These are phyloP conservation scores for Fragosphaeria purpurea DNA, from an alignment of 2,329 filamentous ascomycete genomes.

Conservation along the genomic window DNA sequence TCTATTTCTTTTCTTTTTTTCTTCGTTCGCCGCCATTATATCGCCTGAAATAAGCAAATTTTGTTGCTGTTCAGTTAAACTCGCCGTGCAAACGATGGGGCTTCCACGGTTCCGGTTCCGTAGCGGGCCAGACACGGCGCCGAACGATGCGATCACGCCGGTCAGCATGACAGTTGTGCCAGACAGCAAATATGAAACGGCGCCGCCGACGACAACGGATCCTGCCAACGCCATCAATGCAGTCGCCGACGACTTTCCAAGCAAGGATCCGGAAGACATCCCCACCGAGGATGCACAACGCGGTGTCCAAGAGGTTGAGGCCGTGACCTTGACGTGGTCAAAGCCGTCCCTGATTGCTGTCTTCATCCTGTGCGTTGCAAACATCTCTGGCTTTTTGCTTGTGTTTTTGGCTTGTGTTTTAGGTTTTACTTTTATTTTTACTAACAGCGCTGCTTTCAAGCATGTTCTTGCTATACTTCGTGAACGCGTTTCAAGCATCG, in stretches of 20 bases:
- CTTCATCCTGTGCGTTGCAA: conserved; percentile 25
- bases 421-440: not conserved
- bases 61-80: not conserved
- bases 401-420: no score
- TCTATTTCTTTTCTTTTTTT: not conserved
- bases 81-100: not conserved
- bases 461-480: conserved; percentile 2
- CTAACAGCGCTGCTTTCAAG: not conserved
- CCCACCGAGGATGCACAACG: not conserved
- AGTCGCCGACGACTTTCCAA: conserved; percentile 1
- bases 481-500: conserved; percentile 2
- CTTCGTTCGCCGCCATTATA: no score
- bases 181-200: not conserved
- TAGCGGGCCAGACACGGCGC: not conserved
- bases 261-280: conserved; percentile 3
- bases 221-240: not conserved
- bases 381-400: conserved; percentile 14
- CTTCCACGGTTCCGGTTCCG: conserved; percentile 4
- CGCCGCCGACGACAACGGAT: not conserved
- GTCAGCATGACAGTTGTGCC: not conserved
- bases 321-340: conserved; percentile 2
- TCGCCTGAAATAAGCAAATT: not conserved
- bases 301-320: conserved; percentile 1
- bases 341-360: not conserved
- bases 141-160: not conserved